Percentiles rank a stretch among this genome's conserved stretches.
phyloP scores from a whole-genome alignment of 1,139 yeast genomes.

The Eremothecium sinecaudum region DNA sequence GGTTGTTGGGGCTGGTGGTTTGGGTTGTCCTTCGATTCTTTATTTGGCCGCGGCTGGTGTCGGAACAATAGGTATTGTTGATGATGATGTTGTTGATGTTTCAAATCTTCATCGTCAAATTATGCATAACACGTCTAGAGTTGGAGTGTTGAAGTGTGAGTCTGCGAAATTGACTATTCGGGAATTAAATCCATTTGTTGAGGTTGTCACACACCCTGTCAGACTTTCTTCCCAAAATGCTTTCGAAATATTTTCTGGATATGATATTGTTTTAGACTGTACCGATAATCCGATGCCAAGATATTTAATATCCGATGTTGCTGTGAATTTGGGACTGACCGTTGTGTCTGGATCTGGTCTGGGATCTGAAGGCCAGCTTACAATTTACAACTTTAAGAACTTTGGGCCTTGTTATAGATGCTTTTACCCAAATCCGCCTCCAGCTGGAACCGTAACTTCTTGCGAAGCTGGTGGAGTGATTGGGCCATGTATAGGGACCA shows the following conservation, averaged over 20 bases:
- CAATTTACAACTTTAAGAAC: slow-evolving; percentile 58
- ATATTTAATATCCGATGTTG: slow-evolving; percentile 78
- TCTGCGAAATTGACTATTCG: slow-evolving; percentile 54
- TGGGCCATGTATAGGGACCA: slow-evolving; percentile 89
- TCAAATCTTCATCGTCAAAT: slow-evolving; percentile 89
- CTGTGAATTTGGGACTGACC: slow-evolving; percentile 59
- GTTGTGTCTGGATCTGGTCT: slow-evolving; percentile 89
- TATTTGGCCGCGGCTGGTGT: slow-evolving; percentile 85
- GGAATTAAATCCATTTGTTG: slow-evolving; percentile 59
- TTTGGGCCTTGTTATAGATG: slow-evolving; percentile 92
- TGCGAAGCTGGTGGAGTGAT: slow-evolving; percentile 94
- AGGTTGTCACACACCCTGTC: slow-evolving; percentile 42
- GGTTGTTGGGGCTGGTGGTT: slow-evolving; percentile 94
- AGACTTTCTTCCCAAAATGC: slow-evolving; percentile 52
- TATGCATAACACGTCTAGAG: slow-evolving; percentile 55
- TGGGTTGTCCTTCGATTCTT: slow-evolving; percentile 85
- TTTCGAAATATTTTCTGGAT: slow-evolving; percentile 47
- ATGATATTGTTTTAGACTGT: slow-evolving; percentile 80
- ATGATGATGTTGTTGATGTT: slow-evolving; percentile 71
- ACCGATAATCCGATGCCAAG: slow-evolving; percentile 89
- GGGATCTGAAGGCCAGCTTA: slow-evolving; percentile 82
- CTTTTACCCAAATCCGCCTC: slow-evolving; percentile 84
- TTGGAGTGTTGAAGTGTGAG: slow-evolving; percentile 67
- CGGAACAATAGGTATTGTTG: slow-evolving; percentile 79
- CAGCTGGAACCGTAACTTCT: slow-evolving; percentile 69